Evolutionary conservation across 768 basidiomycete species (phyloP), one percentile per base, ranked within the genome.

Genomic region (Termitomyces sp.): DNA sequence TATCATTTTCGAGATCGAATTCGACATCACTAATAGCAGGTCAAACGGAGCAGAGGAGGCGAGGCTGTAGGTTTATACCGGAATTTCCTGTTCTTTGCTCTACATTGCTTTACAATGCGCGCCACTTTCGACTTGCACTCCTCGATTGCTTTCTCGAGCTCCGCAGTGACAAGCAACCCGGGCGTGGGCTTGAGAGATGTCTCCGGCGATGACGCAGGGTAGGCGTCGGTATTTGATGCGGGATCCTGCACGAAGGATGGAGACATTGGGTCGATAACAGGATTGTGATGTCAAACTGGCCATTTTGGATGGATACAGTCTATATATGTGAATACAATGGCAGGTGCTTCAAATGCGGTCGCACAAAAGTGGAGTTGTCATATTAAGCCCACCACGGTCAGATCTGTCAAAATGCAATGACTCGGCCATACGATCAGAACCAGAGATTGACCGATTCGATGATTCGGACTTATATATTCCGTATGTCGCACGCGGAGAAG

Each of bases 1-100:
- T 67, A 66, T 84, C 82, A 36, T 80, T 80, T 67, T 82, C 81
- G 13, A 85, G 68, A 60, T 85, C 83, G 59, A 84, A 84, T 59
- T 82, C 82, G 47, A 79, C 70, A 62, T 85, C 83, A 53, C 82
- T 85, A 58, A 43, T 7, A 26, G 14, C n/a, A 2, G 5, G 36
- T 57, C 3, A 54, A 46, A 47, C 8, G 9, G 22, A 33, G 14
- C 10, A 14, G n/a, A 14, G 14, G 27, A 59, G 2, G 22, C 24
- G 24, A 27, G 43, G 27, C 8, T 20, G 22, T 9, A 37, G 13
- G 12, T 51, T 33, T 34, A 16, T 56, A 82, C 82, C 82, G 70
- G 67, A 82, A 82, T 62, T 79, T 78, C 36, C 76, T 68, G 53
- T 84, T 84, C 58, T 73, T 73, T 18, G 69, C 67, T 44, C 75